Conservation (phyloP, 345 rosid species). For the Orychophragmus violaceus region DNA sequence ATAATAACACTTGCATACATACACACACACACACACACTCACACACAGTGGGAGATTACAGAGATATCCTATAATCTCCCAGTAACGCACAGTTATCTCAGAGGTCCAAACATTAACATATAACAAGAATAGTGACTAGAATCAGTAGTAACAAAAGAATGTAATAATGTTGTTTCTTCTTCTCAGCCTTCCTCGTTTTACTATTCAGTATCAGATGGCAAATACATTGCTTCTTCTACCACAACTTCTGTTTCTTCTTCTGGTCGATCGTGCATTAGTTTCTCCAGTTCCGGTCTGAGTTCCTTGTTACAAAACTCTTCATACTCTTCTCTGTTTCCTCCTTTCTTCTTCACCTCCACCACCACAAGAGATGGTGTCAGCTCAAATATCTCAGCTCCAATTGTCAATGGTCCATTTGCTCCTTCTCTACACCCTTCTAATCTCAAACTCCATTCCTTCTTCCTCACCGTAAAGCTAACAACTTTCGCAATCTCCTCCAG, state of each 20-base stretch:
- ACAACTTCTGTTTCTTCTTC: constrained; percentile 23
- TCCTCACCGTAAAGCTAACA: constrained; percentile 69
- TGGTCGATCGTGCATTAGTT: constrained; percentile 37
- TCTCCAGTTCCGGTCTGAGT: constrained; percentile 68
- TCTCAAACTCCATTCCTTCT: constrained; percentile 66
- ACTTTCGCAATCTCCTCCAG: constrained; percentile 65
- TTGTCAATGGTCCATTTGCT: constrained; percentile 51
- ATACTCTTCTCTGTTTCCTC: constrained; percentile 72
- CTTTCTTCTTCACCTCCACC: constrained; percentile 84
- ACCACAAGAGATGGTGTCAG: constrained; percentile 59
- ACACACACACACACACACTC: not conserved
- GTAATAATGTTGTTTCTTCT: constrained; percentile 10
- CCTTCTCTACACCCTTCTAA: constrained; percentile 68
- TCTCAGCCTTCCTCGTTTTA: constrained; percentile 22
- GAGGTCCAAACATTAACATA: not conserved
- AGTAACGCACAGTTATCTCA: not conserved
- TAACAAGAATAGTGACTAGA: constrained; percentile 3
- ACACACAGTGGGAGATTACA: not conserved
- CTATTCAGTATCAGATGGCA: constrained; percentile 69
- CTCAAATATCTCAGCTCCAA: constrained; percentile 65
- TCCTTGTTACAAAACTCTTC: constrained; percentile 72
- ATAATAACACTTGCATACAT: constrained; percentile 1
- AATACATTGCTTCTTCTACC: constrained; percentile 28
- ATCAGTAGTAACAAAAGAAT: constrained; percentile 4
- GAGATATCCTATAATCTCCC: not conserved